A percentile compares a stretch with the other conserved stretches of the same genome.
Evolutionary conservation across 257 asterid species (phyloP).

Genomic region (Nicotiana benthamiana): DNA sequence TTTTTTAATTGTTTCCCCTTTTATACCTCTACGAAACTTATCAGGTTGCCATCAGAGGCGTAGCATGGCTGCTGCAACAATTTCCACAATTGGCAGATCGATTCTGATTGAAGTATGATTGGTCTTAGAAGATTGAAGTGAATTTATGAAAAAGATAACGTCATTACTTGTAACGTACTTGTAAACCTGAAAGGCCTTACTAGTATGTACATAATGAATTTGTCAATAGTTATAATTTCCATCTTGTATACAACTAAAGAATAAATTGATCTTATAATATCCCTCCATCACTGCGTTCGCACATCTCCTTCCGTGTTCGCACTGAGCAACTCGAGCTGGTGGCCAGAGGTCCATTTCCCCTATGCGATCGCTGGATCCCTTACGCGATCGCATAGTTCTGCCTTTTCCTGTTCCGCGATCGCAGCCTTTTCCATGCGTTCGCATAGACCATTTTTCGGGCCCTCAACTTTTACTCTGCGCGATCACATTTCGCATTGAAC

Average conservation of each 20-base stretch:
- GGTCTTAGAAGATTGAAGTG: not conserved
- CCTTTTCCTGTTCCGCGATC: too few relatives aligned
- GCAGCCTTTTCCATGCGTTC: too few relatives aligned
- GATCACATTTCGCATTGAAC: too few relatives aligned
- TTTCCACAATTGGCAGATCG: constrained; percentile 62
- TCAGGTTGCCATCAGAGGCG: constrained; percentile 72
- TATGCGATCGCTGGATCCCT: too few relatives aligned
- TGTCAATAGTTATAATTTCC: not conserved
- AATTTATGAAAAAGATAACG: not conserved
- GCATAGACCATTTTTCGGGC: too few relatives aligned
- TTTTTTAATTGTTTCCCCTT: not conserved
- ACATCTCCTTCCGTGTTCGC: too few relatives aligned
- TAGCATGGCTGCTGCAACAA: constrained; percentile 74
- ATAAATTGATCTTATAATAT: not conserved
- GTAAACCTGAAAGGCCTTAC: not conserved
- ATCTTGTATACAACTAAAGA: not conserved
- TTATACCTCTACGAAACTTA: not conserved
- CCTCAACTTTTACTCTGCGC: too few relatives aligned
- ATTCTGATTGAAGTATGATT: constrained; percentile 18
- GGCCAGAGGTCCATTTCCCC: too few relatives aligned
- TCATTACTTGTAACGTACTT: not conserved
- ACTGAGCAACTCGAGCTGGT: too few relatives aligned
- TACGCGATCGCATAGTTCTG: too few relatives aligned
- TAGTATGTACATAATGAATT: not conserved
- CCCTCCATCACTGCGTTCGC: too few relatives aligned